Base-by-base conservation (phyloP, 2,329 filamentous ascomycete genomes). In the Trichoderma lentiforme region DNA sequence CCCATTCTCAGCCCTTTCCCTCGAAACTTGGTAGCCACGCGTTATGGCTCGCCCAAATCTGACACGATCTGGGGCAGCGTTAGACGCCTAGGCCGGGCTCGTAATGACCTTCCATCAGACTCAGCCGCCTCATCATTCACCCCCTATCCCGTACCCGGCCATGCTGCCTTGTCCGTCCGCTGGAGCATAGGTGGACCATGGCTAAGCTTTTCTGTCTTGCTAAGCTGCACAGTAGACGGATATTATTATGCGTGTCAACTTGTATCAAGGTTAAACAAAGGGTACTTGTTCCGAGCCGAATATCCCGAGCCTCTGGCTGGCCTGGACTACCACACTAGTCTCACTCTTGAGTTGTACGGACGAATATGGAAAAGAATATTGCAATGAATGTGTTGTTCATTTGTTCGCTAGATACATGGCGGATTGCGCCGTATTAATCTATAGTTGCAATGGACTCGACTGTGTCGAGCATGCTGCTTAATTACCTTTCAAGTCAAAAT, bases 371-470 rank as follows among this genome's bases (percentile, higher is more conserved):
- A 67, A 4, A 4, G 8, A 36, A 39, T 7, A 14, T 7, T 64
- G 30, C 57, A 53, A 56, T 63, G 58, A 34, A 53, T 39, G 57
- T 56, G 57, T 62, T 43, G 6, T 26, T 62, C 39, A 70, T 70
- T 56, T 47, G 26, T 28, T 70, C 57, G 67, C 67, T 70, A 70
- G 39, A 53, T 70, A 70, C 67, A 62, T 62, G 28, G 67, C 67
- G 39, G 14, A 43, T 71, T 15, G 21, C 47, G 60, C 60, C 51
- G 70, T 71, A 71, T 71, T 71, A 71, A 71, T 61, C 70, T 71
- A 71, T 71, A 69, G 21, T 60, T 26, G 66, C 71, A 68, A 64
- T 69, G 34, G 63, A 64, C 24, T 69, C 51, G 64, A 68, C 47
- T 51, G 58, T n/a, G 62, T 60, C 70, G 34, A 51, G 28, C 32